phyloP scores from a whole-genome alignment of 768 basidiomycete species.

The Chalciporus chontae region DNA sequence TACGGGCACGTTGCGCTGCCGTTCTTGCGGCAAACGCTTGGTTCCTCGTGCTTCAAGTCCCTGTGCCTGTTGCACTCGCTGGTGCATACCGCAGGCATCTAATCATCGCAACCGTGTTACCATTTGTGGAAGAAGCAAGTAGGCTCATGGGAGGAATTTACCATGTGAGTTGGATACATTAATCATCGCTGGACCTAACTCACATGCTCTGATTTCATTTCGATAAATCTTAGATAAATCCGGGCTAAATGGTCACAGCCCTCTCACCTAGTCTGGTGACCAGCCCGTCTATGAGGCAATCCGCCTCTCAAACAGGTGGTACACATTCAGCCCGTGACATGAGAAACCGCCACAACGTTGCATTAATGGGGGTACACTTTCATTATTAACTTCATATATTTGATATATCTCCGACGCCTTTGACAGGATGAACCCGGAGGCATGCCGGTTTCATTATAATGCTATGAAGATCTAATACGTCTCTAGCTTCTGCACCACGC shows the following conservation, averaged over 20 bases:
- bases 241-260: too few relatives aligned
- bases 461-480: constrained; percentile 5
- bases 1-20: background rate
- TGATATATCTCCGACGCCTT: background rate
- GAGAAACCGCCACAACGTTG: constrained; percentile 23
- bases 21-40: too few relatives aligned
- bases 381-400: constrained; percentile 12
- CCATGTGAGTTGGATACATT: constrained; percentile 13
- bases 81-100: background rate
- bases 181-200: constrained; percentile 14
- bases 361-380: constrained; percentile 7
- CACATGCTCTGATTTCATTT: constrained; percentile 10
- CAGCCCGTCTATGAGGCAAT: too few relatives aligned
- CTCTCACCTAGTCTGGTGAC: too few relatives aligned
- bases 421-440: constrained; percentile 1
- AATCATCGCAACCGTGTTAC: background rate
- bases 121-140: constrained; percentile 6
- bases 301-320: constrained; percentile 11
- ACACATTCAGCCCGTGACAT: constrained; percentile 13
- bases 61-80: too few relatives aligned
- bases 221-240: constrained; percentile 9
- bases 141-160: constrained; percentile 14
- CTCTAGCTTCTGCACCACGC: constrained; percentile 9
- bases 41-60: too few relatives aligned
- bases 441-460: constrained; percentile 14